Evolutionary conservation across 441 rosid genomes (phyloP).

Genomic region (Gossypium lobatum): DNA sequence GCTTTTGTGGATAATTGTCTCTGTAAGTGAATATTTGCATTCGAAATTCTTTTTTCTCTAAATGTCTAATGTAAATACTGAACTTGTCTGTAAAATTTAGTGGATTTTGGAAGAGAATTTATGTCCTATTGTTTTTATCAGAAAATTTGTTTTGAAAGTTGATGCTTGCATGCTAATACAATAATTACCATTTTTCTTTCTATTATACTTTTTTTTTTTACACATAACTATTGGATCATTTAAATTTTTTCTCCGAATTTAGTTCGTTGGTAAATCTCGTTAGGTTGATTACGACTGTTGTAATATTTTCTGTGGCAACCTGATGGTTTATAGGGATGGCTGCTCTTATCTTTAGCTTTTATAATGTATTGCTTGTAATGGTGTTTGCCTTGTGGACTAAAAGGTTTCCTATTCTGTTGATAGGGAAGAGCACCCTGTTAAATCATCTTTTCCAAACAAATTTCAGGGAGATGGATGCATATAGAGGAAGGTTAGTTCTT

Average conservation of each 20-base stretch:
- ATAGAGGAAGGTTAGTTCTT: constrained; percentile 51
- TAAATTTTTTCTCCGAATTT: neutral
- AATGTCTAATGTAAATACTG: neutral
- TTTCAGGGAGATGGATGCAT: constrained; percentile 89
- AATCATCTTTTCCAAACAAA: constrained; percentile 76
- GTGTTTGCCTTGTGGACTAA: neutral
- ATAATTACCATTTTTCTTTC: neutral
- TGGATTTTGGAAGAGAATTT: neutral
- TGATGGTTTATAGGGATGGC: neutral
- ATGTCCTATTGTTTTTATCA: neutral
- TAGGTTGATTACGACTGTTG: neutral
- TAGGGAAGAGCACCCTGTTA: constrained; percentile 83
- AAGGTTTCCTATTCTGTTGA: neutral
- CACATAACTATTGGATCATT: neutral
- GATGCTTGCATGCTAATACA: neutral
- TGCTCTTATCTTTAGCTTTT: neutral
- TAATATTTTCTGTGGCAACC: neutral
- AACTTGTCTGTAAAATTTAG: neutral
- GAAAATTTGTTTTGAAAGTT: neutral
- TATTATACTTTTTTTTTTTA: neutral
- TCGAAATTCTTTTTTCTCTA: neutral
- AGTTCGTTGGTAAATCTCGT: neutral
- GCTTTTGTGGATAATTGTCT: neutral
- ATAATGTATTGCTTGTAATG: neutral
- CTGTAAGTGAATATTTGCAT: neutral